These are phyloP conservation scores for Hypoxylon sp. DNA, from an alignment of 2,329 filamentous ascomycete species.

Conservation along the genomic window DNA sequence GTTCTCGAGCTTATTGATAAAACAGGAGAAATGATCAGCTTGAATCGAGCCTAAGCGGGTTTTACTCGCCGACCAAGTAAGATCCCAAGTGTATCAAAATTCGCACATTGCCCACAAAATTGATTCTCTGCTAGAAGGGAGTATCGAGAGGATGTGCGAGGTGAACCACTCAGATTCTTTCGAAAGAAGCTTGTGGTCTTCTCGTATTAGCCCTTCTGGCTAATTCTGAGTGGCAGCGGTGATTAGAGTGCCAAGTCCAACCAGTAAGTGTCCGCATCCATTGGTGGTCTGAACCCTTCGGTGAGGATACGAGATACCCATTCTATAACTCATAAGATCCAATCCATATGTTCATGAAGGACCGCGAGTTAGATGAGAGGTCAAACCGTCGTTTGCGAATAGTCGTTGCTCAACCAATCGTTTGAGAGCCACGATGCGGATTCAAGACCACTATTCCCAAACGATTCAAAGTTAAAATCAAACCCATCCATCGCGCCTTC, in stretches of 20 bases:
- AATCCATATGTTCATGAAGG: background rate
- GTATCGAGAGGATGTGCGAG: background rate
- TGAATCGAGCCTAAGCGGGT: background rate
- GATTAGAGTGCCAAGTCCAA: slow-evolving; percentile 31
- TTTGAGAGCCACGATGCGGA: slow-evolving; percentile 54
- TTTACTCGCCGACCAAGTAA: background rate
- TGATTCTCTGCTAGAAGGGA: background rate
- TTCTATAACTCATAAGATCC: background rate
- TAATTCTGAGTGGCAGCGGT: slow-evolving; percentile 25
- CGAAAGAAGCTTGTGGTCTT: background rate
- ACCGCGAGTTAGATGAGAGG: background rate
- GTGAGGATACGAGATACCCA: background rate
- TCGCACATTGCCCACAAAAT: background rate
- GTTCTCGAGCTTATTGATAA: background rate
- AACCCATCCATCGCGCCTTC: slow-evolving; percentile 65
- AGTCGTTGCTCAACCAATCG: slow-evolving; percentile 54
- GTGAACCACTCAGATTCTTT: background rate
- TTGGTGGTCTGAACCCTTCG: background rate
- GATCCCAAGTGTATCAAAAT: background rate
- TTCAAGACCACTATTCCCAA: slow-evolving; percentile 57
- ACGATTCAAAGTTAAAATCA: slow-evolving; percentile 63
- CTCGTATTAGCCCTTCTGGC: slow-evolving; percentile 28
- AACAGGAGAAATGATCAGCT: background rate
- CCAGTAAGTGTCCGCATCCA: background rate
- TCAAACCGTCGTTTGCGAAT: slow-evolving; percentile 52